phyloP scores from a whole-genome alignment of 2,329 filamentous ascomycete genomes.

The Cladosporium sp. region DNA sequence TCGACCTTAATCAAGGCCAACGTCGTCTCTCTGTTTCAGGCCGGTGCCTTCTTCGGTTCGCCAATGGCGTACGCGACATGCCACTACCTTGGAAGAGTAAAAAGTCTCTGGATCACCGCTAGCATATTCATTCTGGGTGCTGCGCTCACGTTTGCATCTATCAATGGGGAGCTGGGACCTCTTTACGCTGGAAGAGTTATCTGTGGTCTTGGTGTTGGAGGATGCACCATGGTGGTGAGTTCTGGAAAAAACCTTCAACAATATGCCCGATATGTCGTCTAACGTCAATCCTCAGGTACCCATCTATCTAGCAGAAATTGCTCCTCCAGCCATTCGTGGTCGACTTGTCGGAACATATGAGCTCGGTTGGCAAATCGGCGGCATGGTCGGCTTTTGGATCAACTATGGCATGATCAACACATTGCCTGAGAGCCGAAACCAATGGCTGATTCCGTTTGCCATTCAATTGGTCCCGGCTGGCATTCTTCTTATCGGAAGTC shows the following conservation, averaged over 20 bases:
- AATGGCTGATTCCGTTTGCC: constrained; percentile 19
- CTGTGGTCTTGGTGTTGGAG: constrained; percentile 50
- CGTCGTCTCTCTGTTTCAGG: constrained; percentile 65
- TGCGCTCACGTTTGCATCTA: constrained; percentile 56
- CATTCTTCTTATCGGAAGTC: constrained; percentile 22
- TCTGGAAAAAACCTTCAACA: background rate
- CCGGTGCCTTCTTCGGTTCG: constrained; percentile 62
- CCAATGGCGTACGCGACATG: constrained; percentile 48
- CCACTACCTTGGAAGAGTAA: constrained; percentile 61
- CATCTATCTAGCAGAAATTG: constrained; percentile 57
- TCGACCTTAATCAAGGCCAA: constrained; percentile 42
- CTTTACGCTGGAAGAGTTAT: constrained; percentile 50
- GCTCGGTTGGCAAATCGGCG: constrained; percentile 18
- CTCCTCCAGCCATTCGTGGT: constrained; percentile 57
- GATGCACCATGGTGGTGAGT: constrained; percentile 47
- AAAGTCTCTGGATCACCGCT: constrained; percentile 56
- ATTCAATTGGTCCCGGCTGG: constrained; percentile 26
- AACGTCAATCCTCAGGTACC: constrained; percentile 53
- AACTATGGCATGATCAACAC: constrained; percentile 27
- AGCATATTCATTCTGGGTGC: constrained; percentile 63
- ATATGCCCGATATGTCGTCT: too few species aligned
- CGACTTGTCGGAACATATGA: constrained; percentile 18
- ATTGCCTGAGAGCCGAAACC: constrained; percentile 15
- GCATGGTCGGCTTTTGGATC: constrained; percentile 29
- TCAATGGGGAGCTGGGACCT: constrained; percentile 42